Evolutionary conservation across 148 eudicot genomes (phyloP).

Genomic region (Heliamphora exappendiculata): DNA sequence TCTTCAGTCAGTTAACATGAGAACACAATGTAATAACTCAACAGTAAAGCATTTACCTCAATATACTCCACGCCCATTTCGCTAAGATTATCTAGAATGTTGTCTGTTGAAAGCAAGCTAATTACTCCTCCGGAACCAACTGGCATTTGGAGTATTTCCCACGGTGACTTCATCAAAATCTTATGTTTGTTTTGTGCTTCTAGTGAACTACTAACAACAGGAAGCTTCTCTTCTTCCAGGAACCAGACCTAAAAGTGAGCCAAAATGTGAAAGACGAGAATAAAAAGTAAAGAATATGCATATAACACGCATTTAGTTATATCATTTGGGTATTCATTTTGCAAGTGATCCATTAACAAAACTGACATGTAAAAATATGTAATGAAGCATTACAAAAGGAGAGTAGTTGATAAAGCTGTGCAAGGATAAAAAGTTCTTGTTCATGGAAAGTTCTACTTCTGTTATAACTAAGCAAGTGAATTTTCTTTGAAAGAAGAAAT

Average conservation of each 20-base stretch:
- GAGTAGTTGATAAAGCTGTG: neutral
- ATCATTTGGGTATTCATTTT: neutral
- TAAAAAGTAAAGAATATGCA: neutral
- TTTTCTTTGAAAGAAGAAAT: neutral
- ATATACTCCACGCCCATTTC: constrained; percentile 66
- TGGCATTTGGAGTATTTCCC: constrained; percentile 75
- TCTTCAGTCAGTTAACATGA: neutral
- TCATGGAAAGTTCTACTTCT: neutral
- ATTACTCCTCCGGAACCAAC: constrained; percentile 76
- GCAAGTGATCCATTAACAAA: neutral
- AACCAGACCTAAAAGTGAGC: constrained; percentile 61
- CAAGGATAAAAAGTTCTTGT: neutral
- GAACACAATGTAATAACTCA: neutral
- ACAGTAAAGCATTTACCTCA: constrained; percentile 42
- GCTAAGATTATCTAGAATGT: constrained; percentile 45
- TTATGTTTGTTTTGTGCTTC: constrained; percentile 50
- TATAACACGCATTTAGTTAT: neutral
- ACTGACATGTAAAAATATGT: neutral
- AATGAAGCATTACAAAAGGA: neutral
- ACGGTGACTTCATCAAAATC: constrained; percentile 86
- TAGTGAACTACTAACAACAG: constrained; percentile 52
- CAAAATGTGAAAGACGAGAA: constrained; percentile 3
- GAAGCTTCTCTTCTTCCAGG: constrained; percentile 82
- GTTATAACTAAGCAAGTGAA: neutral
- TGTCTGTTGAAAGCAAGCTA: constrained; percentile 46